These are phyloP conservation scores for Ploettnerulaceae sp. DNA, from an alignment of 2,329 filamentous ascomycete genomes.

Conservation along the genomic window DNA sequence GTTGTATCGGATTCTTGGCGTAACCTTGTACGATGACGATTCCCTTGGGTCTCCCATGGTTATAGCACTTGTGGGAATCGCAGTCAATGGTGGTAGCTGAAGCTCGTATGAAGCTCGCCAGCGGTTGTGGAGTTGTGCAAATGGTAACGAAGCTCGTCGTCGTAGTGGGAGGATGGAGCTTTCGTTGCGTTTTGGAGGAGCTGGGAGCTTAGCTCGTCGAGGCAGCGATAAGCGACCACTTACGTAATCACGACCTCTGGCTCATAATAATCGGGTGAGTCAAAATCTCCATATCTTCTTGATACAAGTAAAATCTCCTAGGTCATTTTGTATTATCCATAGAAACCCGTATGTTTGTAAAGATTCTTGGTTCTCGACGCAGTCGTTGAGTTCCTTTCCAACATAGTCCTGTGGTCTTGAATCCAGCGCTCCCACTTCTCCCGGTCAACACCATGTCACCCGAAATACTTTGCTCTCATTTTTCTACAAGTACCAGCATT, in stretches of 20 bases:
- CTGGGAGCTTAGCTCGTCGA: slow-evolving; percentile 13
- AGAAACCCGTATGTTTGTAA: too few species aligned
- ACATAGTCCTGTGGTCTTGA: too few species aligned
- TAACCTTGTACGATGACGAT: slow-evolving; percentile 42
- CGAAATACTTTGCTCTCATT: too few species aligned
- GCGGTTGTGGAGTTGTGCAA: slow-evolving; percentile 8
- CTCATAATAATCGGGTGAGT: too few species aligned
- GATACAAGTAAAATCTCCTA: too few species aligned
- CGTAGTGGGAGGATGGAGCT: slow-evolving; percentile 18
- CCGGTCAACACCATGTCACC: too few species aligned
- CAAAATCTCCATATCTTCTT: too few species aligned
- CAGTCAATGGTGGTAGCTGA: slow-evolving; percentile 5
- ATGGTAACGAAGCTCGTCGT: slow-evolving; percentile 5
- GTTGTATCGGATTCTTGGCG: slow-evolving; percentile 85
- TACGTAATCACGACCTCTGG: slow-evolving; percentile 2
- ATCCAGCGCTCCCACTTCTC: too few species aligned
- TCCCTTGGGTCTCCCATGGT: slow-evolving; percentile 35
- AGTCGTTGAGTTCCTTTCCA: too few species aligned
- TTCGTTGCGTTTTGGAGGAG: slow-evolving; percentile 12
- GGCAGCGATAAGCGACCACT: slow-evolving; percentile 13
- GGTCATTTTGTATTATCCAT: too few species aligned
- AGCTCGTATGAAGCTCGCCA: slow-evolving; percentile 14
- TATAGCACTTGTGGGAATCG: slow-evolving; percentile 12
- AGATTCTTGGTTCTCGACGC: too few species aligned
- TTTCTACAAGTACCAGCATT: too few species aligned